Evolutionary conservation across 164 flowering plant species (phyloP).

Genomic region (Dillenia turbinata): DNA sequence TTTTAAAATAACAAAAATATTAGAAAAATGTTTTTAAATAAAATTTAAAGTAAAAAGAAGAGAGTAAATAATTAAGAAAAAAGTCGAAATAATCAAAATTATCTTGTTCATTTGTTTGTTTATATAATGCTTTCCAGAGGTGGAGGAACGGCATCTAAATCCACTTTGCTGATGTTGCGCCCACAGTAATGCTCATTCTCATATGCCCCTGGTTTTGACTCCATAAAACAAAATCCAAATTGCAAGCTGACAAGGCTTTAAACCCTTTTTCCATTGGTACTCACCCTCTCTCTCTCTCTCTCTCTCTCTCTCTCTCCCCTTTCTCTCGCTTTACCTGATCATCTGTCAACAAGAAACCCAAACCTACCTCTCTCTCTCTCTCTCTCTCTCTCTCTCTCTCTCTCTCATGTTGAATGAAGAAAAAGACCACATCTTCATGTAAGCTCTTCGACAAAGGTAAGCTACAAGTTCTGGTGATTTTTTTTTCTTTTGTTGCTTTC

Average conservation of each 20-base stretch:
- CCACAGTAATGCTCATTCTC: too few species aligned
- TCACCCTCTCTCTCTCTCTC: background rate
- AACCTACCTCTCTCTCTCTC: background rate
- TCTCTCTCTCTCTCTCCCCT: background rate
- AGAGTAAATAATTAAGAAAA: too few species aligned
- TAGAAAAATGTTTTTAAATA: too few species aligned
- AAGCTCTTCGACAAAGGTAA: background rate
- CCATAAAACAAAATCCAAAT: background rate
- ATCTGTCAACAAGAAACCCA: conserved; percentile 6
- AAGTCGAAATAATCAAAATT: too few species aligned
- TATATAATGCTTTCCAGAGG: too few species aligned
- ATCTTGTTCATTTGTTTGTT: too few species aligned
- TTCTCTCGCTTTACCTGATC: background rate
- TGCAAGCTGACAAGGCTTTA: too few species aligned
- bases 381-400: background rate
- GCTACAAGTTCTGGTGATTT: background rate
- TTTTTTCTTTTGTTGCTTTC: background rate
- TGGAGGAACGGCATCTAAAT: too few species aligned
- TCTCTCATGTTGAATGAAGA: background rate
- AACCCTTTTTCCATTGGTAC: background rate
- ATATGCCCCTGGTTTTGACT: conserved; percentile 15
- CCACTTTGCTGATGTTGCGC: too few species aligned
- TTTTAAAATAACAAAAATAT: too few species aligned
- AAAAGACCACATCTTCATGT: background rate
- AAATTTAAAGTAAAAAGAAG: too few species aligned